Conservation (phyloP, 1,284 basidiomycete species). For the Neonothopanus nambi region DNA sequence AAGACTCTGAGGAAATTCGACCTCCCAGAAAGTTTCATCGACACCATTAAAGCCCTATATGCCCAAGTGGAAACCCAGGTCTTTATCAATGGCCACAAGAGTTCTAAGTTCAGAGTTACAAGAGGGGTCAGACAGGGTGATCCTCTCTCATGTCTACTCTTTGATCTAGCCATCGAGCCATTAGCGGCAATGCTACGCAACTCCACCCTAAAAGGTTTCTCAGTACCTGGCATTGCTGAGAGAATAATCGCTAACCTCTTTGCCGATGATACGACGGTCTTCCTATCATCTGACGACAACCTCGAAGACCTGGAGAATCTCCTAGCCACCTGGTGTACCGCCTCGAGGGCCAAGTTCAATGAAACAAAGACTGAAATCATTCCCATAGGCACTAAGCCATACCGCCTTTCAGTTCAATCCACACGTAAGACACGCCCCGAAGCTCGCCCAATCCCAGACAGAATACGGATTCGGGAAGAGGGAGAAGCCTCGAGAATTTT, state of each 20-base stretch:
- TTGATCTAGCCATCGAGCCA: conserved; percentile 27
- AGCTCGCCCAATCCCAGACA: conserved; percentile 2
- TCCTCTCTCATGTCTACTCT: conserved; percentile 31
- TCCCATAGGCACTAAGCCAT: conserved; percentile 17
- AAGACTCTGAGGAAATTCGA: conserved; percentile 14
- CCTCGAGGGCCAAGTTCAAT: conserved; percentile 26
- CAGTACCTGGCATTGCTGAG: conserved; percentile 8
- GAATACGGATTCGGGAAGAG: conserved; percentile 19
- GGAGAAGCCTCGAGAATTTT: conserved; percentile 18
- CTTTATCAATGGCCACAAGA: conserved; percentile 23
- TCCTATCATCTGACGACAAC: conserved; percentile 9
- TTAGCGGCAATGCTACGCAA: conserved; percentile 10
- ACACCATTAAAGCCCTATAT: conserved; percentile 21
- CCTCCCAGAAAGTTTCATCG: conserved; percentile 19
- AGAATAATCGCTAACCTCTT: conserved; percentile 17
- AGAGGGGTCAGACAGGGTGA: conserved; percentile 28
- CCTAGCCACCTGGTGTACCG: conserved; percentile 20
- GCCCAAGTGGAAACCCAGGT: conserved; percentile 16
- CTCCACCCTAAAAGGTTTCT: conserved; percentile 10
- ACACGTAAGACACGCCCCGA: conserved; percentile 7
- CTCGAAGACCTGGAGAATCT: conserved; percentile 14
- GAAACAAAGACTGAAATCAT: conserved; percentile 22
- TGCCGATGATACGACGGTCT: conserved; percentile 18
- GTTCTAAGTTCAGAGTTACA: conserved; percentile 10
- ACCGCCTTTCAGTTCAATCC: background rate